Percentiles rank a stretch among this genome's conserved stretches.
Conservation (phyloP, 805 yeast genomes). For the Isabelozyma rhagii region DNA sequence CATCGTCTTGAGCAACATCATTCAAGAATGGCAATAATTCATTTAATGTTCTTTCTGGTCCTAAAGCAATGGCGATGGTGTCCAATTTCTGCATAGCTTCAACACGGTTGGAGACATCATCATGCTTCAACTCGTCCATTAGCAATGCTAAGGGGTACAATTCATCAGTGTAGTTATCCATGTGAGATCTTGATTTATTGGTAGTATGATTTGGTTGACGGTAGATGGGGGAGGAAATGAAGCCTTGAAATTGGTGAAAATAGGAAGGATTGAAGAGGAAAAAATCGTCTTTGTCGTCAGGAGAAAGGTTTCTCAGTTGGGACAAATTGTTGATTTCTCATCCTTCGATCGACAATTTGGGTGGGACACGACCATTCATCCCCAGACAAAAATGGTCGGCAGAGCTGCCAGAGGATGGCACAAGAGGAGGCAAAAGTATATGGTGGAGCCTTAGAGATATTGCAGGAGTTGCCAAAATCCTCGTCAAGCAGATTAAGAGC, state of each 20-base stretch:
- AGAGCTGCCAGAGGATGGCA: no score
- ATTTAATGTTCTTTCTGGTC: conserved; percentile 85
- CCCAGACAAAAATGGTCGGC: background rate
- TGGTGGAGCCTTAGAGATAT: no score
- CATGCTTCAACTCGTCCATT: conserved; percentile 96
- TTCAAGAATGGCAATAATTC: conserved; percentile 89
- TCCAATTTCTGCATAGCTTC: conserved; percentile 93
- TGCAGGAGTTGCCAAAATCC: no score
- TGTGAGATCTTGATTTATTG: conserved; percentile 3
- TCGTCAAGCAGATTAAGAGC: no score
- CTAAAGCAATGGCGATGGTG: conserved; percentile 91
- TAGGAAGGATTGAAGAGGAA: background rate
- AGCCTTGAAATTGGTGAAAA: background rate
- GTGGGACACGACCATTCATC: background rate
- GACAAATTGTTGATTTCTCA: background rate
- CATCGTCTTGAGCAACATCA: conserved; percentile 92
- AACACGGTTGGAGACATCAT: conserved; percentile 89
- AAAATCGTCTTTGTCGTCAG: background rate
- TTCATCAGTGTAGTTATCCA: conserved; percentile 50
- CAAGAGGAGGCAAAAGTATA: no score
- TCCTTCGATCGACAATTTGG: background rate
- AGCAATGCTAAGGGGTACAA: conserved; percentile 92
- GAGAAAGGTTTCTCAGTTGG: background rate
- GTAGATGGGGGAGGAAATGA: background rate
- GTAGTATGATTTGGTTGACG: no score